Evolutionary conservation across 2,329 filamentous ascomycete genomes (phyloP), one percentile per base, ranked within the genome.

Genomic region (Calonectria pseudoreteaudii): DNA sequence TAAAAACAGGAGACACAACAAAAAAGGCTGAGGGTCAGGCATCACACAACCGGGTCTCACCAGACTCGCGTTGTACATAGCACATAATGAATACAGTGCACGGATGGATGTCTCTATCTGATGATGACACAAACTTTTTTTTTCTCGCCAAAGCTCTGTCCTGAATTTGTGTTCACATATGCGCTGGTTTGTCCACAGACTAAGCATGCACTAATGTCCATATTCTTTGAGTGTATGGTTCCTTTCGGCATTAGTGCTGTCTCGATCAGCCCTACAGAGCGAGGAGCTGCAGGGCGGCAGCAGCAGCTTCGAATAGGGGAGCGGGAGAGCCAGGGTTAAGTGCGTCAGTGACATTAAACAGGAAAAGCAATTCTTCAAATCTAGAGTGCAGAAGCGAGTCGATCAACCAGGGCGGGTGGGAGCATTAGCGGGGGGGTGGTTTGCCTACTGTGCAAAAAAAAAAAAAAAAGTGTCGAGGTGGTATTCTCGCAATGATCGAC

Each of bases 21-120:
- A 64, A 70, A 28, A 66, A 70, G n/a, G 30, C 62, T n/a, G 36
- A 62, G 47, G 50, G 64, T 41, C 20, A 60, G 56, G 41, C 65
- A 71, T 50, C 50, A 68, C 68, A 74, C 56, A 69, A 70, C 56
- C 47, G 52, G 72, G 72, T 71, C 58, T 66, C 31, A 66, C 41
- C 50, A 71, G 60, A 58, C 50, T 60, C 60, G 66, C 66, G 69
- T 70, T 73, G 68, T 77, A 71, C 67, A 77, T 74, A 77, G 73
- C 76, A 74, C 76, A 72, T 71, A 77, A 77, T 74, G 75, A 77
- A 77, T 67, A 50, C 49, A 28, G 73, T 66, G 76, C 71, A 75
- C 60, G 68, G 30, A 74, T 58, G 20, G 34, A 50, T 26, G 31
- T 58, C 16, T 60, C 34, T 34, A 28, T 70, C 26, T 34, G 34